A percentile compares a stretch with the other conserved stretches of the same genome.
phyloP scores from a whole-genome alignment of 2,329 filamentous ascomycete species.

The Whalleya microplaca region DNA sequence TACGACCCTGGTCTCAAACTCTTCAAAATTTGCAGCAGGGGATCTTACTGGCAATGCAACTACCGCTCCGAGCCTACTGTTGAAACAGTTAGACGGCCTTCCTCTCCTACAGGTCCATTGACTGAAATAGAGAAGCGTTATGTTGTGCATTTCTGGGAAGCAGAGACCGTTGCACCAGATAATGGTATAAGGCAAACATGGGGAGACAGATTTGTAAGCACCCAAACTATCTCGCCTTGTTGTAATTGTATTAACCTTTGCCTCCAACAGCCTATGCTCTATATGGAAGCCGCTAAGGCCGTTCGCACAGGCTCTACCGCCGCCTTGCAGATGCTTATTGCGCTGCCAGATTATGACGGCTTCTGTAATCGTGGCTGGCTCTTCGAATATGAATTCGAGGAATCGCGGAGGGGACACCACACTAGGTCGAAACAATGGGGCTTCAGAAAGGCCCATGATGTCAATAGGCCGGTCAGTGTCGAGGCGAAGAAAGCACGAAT shows the following conservation, averaged over 20 bases:
- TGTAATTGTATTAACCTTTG: neutral
- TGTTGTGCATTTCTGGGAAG: neutral
- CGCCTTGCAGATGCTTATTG: constrained; percentile 8
- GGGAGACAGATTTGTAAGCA: neutral
- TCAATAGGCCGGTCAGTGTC: neutral
- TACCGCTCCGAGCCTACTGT: neutral
- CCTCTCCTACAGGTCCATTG: too few relatives aligned
- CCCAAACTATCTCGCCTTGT: neutral
- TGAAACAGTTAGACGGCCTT: too few relatives aligned
- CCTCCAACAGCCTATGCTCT: constrained; percentile 1
- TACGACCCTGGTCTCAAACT: neutral
- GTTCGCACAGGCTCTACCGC: neutral
- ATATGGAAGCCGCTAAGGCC: constrained; percentile 3
- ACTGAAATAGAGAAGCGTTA: neutral
- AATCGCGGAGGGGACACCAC: neutral
- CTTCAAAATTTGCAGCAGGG: neutral
- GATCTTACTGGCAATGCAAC: neutral
- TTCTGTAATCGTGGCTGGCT: constrained; percentile 13
- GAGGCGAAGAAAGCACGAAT: neutral
- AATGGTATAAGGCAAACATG: neutral
- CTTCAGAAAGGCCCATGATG: constrained; percentile 4
- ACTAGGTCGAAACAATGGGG: constrained; percentile 3
- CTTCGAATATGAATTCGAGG: constrained; percentile 5
- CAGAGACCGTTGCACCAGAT: neutral
- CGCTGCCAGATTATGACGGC: constrained; percentile 4